Evolutionary conservation across 805 yeast genomes (phyloP).

Genomic region (Candida yuanshanica): DNA sequence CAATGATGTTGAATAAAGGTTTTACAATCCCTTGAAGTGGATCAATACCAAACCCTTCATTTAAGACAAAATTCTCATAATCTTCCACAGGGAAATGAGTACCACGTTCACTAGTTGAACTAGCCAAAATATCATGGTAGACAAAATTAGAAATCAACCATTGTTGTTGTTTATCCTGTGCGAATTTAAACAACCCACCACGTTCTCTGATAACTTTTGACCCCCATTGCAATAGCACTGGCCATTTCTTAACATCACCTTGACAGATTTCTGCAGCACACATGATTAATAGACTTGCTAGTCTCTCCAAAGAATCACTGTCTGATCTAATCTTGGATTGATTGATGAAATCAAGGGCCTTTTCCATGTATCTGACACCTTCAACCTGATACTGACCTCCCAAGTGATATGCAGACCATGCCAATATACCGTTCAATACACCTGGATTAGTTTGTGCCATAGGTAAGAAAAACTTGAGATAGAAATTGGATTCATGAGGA

Average conservation of each 20-base stretch:
- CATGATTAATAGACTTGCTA: conserved; percentile 63
- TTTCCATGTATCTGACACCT: conserved; percentile 42
- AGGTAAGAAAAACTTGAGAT: conserved; percentile 43
- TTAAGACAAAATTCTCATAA: conserved; percentile 38
- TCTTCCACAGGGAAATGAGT: conserved; percentile 59
- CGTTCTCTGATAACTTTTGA: conserved; percentile 52
- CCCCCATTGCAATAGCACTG: conserved; percentile 58
- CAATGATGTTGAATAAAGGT: conserved; percentile 59
- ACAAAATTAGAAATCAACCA: conserved; percentile 77
- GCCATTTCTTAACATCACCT: conserved; percentile 79
- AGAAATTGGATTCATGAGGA: conserved; percentile 46
- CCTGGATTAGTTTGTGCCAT: conserved; percentile 46
- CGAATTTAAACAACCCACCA: conserved; percentile 55
- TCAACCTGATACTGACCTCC: conserved; percentile 35
- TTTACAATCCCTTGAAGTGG: conserved; percentile 72
- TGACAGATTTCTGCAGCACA: conserved; percentile 80
- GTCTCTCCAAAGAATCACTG: conserved; percentile 29
- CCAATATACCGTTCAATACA: conserved; percentile 45
- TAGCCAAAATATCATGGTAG: conserved; percentile 71
- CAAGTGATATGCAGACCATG: conserved; percentile 45
- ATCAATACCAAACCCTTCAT: conserved; percentile 43
- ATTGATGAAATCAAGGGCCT: conserved; percentile 40
- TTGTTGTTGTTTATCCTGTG: conserved; percentile 49
- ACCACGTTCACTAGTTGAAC: conserved; percentile 53
- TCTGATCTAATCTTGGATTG: conserved; percentile 25